Evolutionary conservation across 257 asterid species (phyloP).

Genomic region (Anisodus tanguticus): DNA sequence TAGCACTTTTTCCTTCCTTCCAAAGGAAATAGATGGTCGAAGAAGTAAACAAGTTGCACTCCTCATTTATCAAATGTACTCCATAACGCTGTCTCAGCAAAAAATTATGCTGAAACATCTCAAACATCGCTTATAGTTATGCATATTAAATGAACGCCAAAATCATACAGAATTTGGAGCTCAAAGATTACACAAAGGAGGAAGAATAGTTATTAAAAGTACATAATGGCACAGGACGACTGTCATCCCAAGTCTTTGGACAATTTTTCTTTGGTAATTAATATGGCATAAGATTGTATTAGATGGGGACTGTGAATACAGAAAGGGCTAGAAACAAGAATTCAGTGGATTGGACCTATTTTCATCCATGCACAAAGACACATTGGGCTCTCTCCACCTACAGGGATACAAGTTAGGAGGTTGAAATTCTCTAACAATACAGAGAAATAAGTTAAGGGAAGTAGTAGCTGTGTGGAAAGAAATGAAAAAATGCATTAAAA

Average conservation of each 20-base stretch:
- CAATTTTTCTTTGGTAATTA: not conserved
- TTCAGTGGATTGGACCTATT: not conserved
- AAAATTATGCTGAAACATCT: constrained; percentile 3
- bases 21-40: not conserved
- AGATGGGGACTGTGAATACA: not conserved
- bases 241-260: constrained; percentile 9
- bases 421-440: not conserved
- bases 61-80: not conserved
- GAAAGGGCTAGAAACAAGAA: not conserved
- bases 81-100: not conserved
- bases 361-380: not conserved
- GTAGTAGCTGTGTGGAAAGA: not conserved
- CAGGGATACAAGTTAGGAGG: constrained; percentile 19
- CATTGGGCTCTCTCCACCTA: not conserved
- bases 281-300: constrained; percentile 1
- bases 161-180: not conserved
- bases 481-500: constrained; percentile 3
- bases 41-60: not conserved
- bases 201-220: not conserved
- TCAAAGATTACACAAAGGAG: constrained; percentile 1
- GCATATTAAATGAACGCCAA: constrained; percentile 24
- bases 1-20: not conserved
- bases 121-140: not conserved
- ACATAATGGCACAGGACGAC: not conserved
- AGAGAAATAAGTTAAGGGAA: constrained; percentile 1